Conservation (phyloP, 2,329 filamentous ascomycete species). For the Trichoderma citrinoviride region DNA sequence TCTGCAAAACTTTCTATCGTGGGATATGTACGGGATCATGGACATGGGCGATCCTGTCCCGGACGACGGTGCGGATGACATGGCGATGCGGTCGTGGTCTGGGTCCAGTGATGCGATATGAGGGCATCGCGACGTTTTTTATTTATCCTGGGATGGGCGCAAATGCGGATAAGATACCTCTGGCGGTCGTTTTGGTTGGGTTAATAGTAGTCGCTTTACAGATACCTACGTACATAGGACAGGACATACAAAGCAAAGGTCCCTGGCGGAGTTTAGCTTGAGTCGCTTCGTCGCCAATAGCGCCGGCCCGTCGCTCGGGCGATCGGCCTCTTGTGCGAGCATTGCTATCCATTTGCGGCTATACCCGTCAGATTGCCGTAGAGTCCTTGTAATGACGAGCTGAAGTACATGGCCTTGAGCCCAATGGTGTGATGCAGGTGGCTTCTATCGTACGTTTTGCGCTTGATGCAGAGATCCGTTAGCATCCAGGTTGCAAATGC, state of each 20-base stretch:
- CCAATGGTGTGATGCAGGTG: not conserved
- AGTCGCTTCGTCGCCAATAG: constrained; percentile 10
- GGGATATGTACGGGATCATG: constrained; percentile 44
- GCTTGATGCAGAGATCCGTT: not conserved
- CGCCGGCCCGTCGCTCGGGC: constrained; percentile 10
- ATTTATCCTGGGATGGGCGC: not conserved
- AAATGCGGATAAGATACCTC: constrained; percentile 17
- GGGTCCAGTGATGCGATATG: constrained; percentile 18
- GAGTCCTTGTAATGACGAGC: not conserved
- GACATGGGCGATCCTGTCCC: constrained; percentile 40
- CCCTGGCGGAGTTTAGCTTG: not conserved
- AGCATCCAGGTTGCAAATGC: not conserved
- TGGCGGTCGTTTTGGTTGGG: not conserved
- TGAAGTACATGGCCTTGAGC: accelerated
- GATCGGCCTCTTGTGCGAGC: constrained; percentile 2
- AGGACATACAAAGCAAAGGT: not conserved
- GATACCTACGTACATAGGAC: not conserved
- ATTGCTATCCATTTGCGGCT: not conserved
- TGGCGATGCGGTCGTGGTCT: constrained; percentile 29
- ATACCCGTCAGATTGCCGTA: too few relatives aligned
- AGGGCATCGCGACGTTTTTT: not conserved
- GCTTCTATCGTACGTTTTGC: not conserved
- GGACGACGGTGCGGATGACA: constrained; percentile 38
- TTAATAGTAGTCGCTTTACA: not conserved
- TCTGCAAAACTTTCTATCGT: constrained; percentile 40